These are phyloP conservation scores for Phytophthora pseudosyringae DNA, from an alignment of 352 stramenopile genomes.

Conservation along the genomic window DNA sequence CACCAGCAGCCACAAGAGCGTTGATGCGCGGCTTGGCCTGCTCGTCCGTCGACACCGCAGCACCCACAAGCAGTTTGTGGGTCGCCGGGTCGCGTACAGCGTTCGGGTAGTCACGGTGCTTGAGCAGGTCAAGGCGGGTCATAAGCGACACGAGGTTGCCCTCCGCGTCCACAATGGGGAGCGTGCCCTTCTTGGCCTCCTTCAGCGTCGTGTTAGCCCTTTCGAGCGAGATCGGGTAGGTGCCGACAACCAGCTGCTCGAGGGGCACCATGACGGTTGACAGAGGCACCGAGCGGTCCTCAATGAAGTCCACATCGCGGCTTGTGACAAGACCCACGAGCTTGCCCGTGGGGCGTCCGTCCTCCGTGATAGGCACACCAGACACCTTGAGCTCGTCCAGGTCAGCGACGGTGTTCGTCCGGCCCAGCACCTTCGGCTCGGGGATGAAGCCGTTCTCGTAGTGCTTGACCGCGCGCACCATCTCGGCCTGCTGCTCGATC, in stretches of 20 bases:
- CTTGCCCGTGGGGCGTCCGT: constrained; percentile 94
- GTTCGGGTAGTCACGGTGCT: constrained; percentile 95
- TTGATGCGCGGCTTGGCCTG: constrained; percentile 91
- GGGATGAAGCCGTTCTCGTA: constrained; percentile 99
- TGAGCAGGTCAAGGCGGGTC: constrained; percentile 96
- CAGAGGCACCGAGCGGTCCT: constrained; percentile 83
- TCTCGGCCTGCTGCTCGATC: constrained; percentile 93
- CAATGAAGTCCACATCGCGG: constrained; percentile 97
- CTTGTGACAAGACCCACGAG: constrained; percentile 98
- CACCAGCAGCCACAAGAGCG: constrained; percentile 91
- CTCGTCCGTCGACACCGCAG: constrained; percentile 95
- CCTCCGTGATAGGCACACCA: constrained; percentile 97
- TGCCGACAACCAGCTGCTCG: constrained; percentile 87
- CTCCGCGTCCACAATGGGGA: constrained; percentile 97
- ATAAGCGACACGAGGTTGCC: constrained; percentile 97
- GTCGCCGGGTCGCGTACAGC: constrained; percentile 95
- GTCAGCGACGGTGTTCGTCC: constrained; percentile 92
- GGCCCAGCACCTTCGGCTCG: constrained; percentile 95
- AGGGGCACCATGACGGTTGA: constrained; percentile 81
- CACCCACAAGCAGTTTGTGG: constrained; percentile 94
- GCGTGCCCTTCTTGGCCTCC: constrained; percentile 98
- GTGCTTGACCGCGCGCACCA: constrained; percentile 94
- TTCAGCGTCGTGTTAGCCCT: constrained; percentile 98
- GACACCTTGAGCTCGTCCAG: constrained; percentile 95
- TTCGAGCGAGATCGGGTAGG: constrained; percentile 93